Conservation (phyloP, 768 basidiomycete genomes). For the Amanita phalloides region DNA sequence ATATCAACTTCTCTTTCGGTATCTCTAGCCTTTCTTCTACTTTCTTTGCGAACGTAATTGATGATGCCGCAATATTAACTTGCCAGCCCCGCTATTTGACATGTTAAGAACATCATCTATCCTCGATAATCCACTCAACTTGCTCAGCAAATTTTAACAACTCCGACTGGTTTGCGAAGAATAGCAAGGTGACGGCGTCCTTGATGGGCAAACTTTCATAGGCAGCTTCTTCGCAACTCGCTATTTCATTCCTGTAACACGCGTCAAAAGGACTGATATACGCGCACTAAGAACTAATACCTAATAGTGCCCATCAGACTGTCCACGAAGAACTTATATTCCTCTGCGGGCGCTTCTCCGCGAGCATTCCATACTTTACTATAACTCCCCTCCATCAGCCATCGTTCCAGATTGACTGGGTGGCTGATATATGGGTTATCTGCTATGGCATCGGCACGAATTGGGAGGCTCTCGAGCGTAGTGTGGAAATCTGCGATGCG, state of each 20-base stretch:
- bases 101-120: neutral
- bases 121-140: constrained; percentile 30
- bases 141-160: constrained; percentile 73
- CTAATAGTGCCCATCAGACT: constrained; percentile 91
- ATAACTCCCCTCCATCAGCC: constrained; percentile 99
- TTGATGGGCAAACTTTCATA: constrained; percentile 86
- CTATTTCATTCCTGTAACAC: constrained; percentile 78
- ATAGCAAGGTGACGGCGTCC: constrained; percentile 84
- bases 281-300: constrained; percentile 27
- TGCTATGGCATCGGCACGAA: constrained; percentile 54
- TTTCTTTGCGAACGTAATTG: constrained; percentile 73
- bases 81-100: constrained; percentile 68
- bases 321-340: constrained; percentile 92
- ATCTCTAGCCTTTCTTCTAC: constrained; percentile 78
- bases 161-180: constrained; percentile 79
- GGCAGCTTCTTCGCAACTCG: constrained; percentile 90
- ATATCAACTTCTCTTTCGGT: constrained; percentile 76
- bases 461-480: constrained; percentile 79
- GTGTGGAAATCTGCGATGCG: constrained; percentile 98
- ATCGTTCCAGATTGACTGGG: constrained; percentile 86
- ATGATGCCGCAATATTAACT: constrained; percentile 57
- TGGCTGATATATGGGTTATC: constrained; percentile 71
- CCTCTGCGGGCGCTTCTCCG: constrained; percentile 84
- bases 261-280: neutral
- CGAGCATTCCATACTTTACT: constrained; percentile 96